Evolutionary conservation across 768 basidiomycete species (phyloP), one percentile per base, ranked within the genome.

Genomic region (Boletus speciosus): DNA sequence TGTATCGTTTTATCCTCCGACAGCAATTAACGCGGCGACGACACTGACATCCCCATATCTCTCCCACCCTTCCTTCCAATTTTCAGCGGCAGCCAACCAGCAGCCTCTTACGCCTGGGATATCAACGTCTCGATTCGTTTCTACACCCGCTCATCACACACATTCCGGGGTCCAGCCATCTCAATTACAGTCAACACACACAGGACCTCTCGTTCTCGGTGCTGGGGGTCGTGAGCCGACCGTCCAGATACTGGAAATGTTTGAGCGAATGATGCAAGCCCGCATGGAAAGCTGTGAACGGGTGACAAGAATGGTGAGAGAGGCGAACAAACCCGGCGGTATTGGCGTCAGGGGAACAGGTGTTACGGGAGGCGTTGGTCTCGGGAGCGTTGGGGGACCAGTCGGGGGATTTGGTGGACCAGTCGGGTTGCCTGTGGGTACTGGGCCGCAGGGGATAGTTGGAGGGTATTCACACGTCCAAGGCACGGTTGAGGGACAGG

Each of bases 211-310:
- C 32, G 57, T 70, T 37, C 61, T 68, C n/a, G 71, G 69, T 19
- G 60, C 67, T 14, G 63, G 67, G 11, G 63, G 59, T n/a, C 61
- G 63, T 35, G 76, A 78, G 55, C 69, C 74, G 35, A 71, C 72
- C 41, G 78, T 82, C 27, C 79, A 76, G 50, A 77, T 90, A 49
- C 72, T 90, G 55, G 78, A 82, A 61, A 78, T 83, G 75, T 87
- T 86, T 63, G 84, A 84, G 53, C 78, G 81, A 55, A 83, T 90
- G 74, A 81, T 88, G 75, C 84, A 87, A 61, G 76, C 82, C 3
- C 78, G 88, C 51, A 82, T 90, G 79, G 87, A 88, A 68, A 88
- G 85, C 63, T 90, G 88, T 67, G 78, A 84, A 58, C 76, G 85
- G 34, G 75, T 86, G 49, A 81, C 81, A 57, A 78, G 77, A 44